Conservation (phyloP, 2,329 filamentous ascomycete genomes). For the Leptographium wingfieldii region DNA sequence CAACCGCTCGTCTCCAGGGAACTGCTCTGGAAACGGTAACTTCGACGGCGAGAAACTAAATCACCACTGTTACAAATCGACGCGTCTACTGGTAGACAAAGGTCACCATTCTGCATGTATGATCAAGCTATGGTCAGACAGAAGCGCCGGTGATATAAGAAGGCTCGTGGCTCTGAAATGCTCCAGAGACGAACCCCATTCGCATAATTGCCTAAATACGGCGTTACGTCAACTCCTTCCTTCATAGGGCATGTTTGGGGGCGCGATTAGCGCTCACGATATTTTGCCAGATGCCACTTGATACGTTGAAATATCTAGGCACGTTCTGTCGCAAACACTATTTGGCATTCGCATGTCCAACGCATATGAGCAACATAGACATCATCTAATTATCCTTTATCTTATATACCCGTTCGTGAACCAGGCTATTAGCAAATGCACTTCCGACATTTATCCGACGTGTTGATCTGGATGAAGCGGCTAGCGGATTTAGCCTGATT, state of each 20-base stretch:
- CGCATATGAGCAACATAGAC: background rate
- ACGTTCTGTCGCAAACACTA: background rate
- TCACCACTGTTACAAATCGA: background rate
- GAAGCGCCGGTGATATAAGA: background rate
- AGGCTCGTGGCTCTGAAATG: background rate
- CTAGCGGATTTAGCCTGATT: background rate
- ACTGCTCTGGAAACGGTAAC: too few species aligned
- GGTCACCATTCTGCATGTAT: background rate
- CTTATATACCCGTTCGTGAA: background rate
- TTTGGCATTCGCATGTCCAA: background rate
- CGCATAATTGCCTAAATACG: background rate
- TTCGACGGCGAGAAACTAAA: too few species aligned
- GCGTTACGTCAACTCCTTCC: background rate
- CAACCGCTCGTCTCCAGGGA: too few species aligned
- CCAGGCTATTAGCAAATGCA: background rate
- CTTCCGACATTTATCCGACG: background rate
- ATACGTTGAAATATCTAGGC: background rate
- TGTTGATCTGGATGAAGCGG: background rate
- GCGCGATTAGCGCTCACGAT: too few species aligned
- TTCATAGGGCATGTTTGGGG: background rate
- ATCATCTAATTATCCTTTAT: too few species aligned
- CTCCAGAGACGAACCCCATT: background rate
- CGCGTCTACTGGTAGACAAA: background rate
- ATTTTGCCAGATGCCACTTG: too few species aligned
- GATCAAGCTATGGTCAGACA: background rate